These are phyloP conservation scores for Pseudogymnoascus sp. DNA, from an alignment of 2,329 filamentous ascomycete species.

Conservation along the genomic window DNA sequence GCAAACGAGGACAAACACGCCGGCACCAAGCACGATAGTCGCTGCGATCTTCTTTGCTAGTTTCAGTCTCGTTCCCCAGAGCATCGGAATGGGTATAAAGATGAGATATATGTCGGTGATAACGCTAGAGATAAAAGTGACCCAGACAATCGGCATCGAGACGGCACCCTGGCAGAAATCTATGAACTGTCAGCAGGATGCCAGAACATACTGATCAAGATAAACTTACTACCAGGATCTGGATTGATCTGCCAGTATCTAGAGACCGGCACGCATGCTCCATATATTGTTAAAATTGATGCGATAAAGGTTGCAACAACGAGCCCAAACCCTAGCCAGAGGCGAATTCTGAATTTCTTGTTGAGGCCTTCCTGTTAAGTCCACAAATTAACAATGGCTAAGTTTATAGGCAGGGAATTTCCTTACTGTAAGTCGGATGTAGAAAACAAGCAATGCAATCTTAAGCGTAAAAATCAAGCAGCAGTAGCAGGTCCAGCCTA, in stretches of 20 bases:
- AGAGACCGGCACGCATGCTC: conserved; percentile 42
- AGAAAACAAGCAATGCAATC: conserved; percentile 47
- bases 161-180: conserved; percentile 36
- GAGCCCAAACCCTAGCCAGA: conserved; percentile 39
- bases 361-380: conserved; percentile 26
- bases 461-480: conserved; percentile 45
- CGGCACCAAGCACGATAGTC: conserved; percentile 46
- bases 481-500: conserved; percentile 47
- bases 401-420: not conserved
- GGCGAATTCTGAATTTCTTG: conserved; percentile 34
- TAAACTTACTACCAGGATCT: conserved; percentile 43
- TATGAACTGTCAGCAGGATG: conserved; percentile 30
- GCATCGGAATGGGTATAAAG: conserved; percentile 37
- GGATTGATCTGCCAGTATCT: conserved; percentile 52
- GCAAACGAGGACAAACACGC: conserved; percentile 45
- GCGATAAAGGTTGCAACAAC: conserved; percentile 42
- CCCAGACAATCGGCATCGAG: conserved; percentile 42
- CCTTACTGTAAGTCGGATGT: conserved; percentile 42
- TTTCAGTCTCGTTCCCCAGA: conserved; percentile 43
- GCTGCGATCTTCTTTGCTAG: conserved; percentile 43
- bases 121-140: conserved; percentile 44
- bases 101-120: conserved; percentile 49
- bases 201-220: not conserved
- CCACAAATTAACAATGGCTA: not conserved
- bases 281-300: conserved; percentile 41